Conservation (phyloP, 148 eudicot species). For the Tetragonia tetragonoides region DNA sequence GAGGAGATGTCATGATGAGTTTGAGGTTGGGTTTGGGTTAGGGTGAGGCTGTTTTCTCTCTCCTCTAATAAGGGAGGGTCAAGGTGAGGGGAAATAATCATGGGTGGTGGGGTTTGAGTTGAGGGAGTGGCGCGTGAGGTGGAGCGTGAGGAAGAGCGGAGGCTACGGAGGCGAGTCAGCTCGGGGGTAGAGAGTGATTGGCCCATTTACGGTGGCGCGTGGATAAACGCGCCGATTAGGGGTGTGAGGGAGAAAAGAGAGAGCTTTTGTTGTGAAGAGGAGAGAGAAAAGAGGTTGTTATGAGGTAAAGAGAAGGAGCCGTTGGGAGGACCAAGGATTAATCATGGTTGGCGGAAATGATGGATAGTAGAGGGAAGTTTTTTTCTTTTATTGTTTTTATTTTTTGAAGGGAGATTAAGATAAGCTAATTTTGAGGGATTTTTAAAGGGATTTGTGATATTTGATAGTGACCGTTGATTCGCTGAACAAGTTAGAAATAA, state of each 20-base stretch:
- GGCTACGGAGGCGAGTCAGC: slow-evolving; percentile 20
- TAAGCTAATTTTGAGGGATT: background rate
- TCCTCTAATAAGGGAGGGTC: background rate
- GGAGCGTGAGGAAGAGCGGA: slow-evolving; percentile 22
- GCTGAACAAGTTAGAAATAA: background rate
- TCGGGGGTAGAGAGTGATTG: slow-evolving; percentile 31
- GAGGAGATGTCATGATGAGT: slow-evolving; percentile 24
- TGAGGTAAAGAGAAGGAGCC: slow-evolving; percentile 10
- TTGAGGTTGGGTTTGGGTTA: background rate
- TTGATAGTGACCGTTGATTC: background rate
- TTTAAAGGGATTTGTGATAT: background rate
- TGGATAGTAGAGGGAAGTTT: background rate
- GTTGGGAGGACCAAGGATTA: slow-evolving; percentile 6
- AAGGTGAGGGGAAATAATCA: background rate
- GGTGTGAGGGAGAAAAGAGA: background rate
- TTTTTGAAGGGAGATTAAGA: background rate
- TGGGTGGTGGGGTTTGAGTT: slow-evolving; percentile 2
- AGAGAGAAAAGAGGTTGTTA: background rate
- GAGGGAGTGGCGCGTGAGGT: slow-evolving; percentile 10
- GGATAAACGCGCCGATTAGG: slow-evolving; percentile 26
- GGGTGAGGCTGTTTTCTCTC: background rate
- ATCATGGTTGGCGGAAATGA: slow-evolving; percentile 6
- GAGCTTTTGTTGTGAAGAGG: background rate
- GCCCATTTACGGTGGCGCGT: slow-evolving; percentile 27
- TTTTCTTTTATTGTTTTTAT: background rate